These are phyloP conservation scores for Fraxinus americana DNA, from an alignment of 257 asterid species.

Conservation along the genomic window DNA sequence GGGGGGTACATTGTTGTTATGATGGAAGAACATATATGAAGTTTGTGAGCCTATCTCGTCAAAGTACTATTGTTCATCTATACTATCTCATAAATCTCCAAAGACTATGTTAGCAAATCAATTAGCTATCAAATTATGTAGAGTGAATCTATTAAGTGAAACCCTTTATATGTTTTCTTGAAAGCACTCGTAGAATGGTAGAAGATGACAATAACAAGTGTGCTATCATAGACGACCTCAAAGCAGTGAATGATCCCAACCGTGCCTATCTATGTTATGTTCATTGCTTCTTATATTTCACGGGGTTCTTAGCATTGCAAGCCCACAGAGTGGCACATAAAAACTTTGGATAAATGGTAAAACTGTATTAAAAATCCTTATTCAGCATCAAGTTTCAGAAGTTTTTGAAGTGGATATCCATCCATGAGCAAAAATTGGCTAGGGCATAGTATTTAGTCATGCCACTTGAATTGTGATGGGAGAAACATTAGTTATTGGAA, in stretches of 20 bases:
- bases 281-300: too few relatives aligned
- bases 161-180: conserved; percentile 36
- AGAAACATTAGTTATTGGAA: conserved; percentile 83
- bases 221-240: conserved; percentile 33
- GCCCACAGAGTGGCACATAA: conserved; percentile 27
- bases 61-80: conserved; percentile 24
- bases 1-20: not conserved
- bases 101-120: conserved; percentile 41
- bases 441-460: conserved; percentile 49
- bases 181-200: not conserved
- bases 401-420: conserved; percentile 57
- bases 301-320: too few relatives aligned
- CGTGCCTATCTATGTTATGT: too few relatives aligned
- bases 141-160: conserved; percentile 27
- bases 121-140: conserved; percentile 32
- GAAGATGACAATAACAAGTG: conserved; percentile 27
- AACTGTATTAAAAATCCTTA: conserved; percentile 33
- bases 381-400: conserved; percentile 47
- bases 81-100: conserved; percentile 33
- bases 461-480: conserved; percentile 89
- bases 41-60: conserved; percentile 31
- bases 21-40: too few relatives aligned
- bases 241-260: conserved; percentile 13
- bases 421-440: conserved; percentile 51
- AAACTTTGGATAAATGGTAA: conserved; percentile 35